These are phyloP conservation scores for Leersia perrieri DNA, from an alignment of 176 grass and related monocot species.

Conservation along the genomic window DNA sequence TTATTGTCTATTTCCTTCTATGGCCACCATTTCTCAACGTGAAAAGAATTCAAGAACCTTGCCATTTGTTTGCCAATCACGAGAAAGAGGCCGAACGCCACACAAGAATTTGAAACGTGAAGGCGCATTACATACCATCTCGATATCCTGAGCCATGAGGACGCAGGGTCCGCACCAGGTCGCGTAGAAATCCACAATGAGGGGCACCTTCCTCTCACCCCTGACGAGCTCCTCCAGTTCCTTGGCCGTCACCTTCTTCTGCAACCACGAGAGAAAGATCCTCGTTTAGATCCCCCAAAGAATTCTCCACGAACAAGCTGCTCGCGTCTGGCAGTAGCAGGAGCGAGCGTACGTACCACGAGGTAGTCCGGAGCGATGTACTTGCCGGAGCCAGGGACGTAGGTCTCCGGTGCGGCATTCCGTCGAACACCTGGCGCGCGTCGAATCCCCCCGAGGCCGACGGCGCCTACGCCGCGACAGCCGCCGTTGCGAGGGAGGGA, in stretches of 20 bases:
- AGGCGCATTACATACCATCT: constrained; percentile 41
- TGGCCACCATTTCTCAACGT: neutral
- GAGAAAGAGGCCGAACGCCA: neutral
- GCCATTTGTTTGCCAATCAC: neutral
- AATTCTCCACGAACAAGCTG: too few species aligned
- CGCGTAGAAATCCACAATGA: constrained; percentile 69
- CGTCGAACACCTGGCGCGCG: constrained; percentile 35
- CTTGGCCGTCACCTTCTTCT: constrained; percentile 71
- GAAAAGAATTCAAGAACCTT: neutral
- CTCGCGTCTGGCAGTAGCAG: neutral
- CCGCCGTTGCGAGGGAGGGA: neutral
- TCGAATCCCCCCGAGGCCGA: neutral
- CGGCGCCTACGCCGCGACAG: neutral
- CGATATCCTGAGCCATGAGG: constrained; percentile 90
- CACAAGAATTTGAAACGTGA: neutral
- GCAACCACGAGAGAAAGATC: constrained; percentile 9
- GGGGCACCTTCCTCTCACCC: constrained; percentile 49
- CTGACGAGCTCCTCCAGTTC: constrained; percentile 54
- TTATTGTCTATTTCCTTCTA: neutral
- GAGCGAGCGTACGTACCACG: constrained; percentile 42
- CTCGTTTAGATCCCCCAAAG: neutral
- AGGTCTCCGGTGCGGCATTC: constrained; percentile 31
- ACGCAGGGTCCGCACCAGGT: constrained; percentile 86
- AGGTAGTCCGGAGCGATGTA: constrained; percentile 62
- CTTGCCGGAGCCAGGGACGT: constrained; percentile 43